Evolutionary conservation across 2,329 filamentous ascomycete species (phyloP), one percentile per base, ranked within the genome.

Genomic region (Trichophyton simii): DNA sequence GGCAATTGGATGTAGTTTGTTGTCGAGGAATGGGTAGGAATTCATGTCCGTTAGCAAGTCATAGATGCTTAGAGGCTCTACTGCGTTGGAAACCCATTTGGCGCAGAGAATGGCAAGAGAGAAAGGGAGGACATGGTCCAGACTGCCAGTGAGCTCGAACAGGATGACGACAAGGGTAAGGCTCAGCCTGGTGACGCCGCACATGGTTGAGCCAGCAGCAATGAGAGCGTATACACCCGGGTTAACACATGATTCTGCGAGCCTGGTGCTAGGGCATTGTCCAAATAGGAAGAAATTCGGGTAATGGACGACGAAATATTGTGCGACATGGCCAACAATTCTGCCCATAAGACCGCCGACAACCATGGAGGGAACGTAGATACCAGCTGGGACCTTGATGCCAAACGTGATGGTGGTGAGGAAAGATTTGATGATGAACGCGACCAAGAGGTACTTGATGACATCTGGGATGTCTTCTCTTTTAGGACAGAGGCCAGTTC

Each of bases 361-460:
- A 31, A 97, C 94, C 94, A 99, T 99, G 68, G 92, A 96, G 2
- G 94, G 94, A 1, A 99, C 91, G 68, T 99, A 99, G 67, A 99
- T 96, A 65, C 94, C 94, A 0, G 92, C 91, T 8, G 94, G 94
- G 0, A 97, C 86, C 80, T 97, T 97, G 70, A 96, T 91, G 28
- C 92, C 92, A 74, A 97, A 97, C 0, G 92, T 96, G 66, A 96
- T 86, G 54, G 87, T 86, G 0, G 94, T 97, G 48, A 99, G 76
- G 54, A 92, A 79, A 0, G 89, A 88, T 72, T 99, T 99, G 76
- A 97, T 87, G 28, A 96, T 75, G 66, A 97, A 94, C 0, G 92
- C 92, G 18, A 86, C 74, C 11, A 87, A 77, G 0, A 99, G 79
- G 61, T 85, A 87, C 31, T 80, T 71, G 15, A 97, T 80, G 3